Percentiles rank a stretch among this genome's conserved stretches.
Conservation (phyloP, 1,139 yeast genomes). For the Pichia terricola region DNA sequence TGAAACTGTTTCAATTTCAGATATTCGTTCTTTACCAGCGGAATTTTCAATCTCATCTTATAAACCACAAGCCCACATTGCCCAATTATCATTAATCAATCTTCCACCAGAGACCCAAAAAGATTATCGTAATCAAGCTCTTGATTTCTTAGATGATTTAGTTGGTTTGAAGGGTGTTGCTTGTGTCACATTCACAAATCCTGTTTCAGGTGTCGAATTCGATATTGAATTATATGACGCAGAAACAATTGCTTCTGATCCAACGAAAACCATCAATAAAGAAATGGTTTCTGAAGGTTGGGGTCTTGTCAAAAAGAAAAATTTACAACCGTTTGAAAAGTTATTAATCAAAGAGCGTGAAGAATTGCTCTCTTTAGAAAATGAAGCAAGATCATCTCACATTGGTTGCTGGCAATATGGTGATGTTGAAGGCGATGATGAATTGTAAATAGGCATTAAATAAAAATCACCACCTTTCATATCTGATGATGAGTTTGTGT, state of each 20-base stretch:
- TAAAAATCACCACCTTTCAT: neutral
- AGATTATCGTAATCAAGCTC: conserved; percentile 46
- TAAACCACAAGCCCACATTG: conserved; percentile 52
- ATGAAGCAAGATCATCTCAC: conserved; percentile 41
- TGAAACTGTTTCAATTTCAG: conserved; percentile 37
- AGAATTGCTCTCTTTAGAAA: conserved; percentile 35
- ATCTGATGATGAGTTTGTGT: too few species aligned
- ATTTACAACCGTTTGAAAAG: conserved; percentile 28
- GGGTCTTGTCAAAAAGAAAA: conserved; percentile 46
- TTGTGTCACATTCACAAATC: conserved; percentile 37
- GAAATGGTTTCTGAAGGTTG: conserved; percentile 56
- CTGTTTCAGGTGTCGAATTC: conserved; percentile 33
- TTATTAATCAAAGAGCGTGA: conserved; percentile 30
- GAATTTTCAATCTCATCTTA: conserved; percentile 34
- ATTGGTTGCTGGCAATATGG: conserved; percentile 80
- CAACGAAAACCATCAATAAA: conserved; percentile 54
- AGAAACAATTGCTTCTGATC: conserved; percentile 42
- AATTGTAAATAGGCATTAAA: conserved; percentile 8
- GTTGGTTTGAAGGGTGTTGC: conserved; percentile 52
- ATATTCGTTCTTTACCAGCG: conserved; percentile 47
- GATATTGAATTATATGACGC: conserved; percentile 55
- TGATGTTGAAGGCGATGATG: conserved; percentile 58
- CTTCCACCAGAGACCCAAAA: conserved; percentile 56
- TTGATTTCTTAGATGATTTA: conserved; percentile 47
- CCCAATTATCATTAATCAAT: conserved; percentile 45